Conservation (phyloP, 192 early-diverging fungal genomes). For the Coemansia biformis region DNA sequence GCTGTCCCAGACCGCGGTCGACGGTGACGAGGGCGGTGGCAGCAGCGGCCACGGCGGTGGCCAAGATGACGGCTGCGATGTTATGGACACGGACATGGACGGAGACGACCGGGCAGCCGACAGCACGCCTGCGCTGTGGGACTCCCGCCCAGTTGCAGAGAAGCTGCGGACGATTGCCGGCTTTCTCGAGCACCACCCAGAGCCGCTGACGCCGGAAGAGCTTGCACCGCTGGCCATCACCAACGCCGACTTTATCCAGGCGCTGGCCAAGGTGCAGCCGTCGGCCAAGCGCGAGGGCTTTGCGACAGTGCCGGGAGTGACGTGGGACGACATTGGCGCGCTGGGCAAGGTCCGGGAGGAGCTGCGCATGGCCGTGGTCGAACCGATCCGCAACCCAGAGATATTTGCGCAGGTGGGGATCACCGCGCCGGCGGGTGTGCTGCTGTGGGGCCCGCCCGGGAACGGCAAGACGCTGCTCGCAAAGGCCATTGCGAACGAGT, state of each 20-base stretch:
- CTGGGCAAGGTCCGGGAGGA: constrained; percentile 80
- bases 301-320: constrained; percentile 92
- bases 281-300: constrained; percentile 98
- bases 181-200: constrained; percentile 66
- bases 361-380: constrained; percentile 90
- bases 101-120: background rate
- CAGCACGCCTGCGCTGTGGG: constrained; percentile 37
- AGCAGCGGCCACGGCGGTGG: background rate
- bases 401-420: constrained; percentile 86
- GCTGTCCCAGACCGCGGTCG: constrained; percentile 6
- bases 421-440: constrained; percentile 82
- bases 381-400: constrained; percentile 90
- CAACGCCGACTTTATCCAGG: constrained; percentile 78
- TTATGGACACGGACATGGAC: constrained; percentile 3
- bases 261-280: constrained; percentile 88
- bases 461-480: constrained; percentile 97
- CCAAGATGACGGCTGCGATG: too few species aligned
- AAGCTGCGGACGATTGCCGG: constrained; percentile 62
- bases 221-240: constrained; percentile 78
- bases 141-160: constrained; percentile 31
- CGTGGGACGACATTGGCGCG: constrained; percentile 96
- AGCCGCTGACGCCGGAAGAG: constrained; percentile 72
- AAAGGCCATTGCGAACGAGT: constrained; percentile 97
- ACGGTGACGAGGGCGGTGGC: background rate
- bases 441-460: constrained; percentile 96